Percentiles rank a stretch among this genome's conserved stretches.
phyloP scores from a whole-genome alignment of 2,329 filamentous ascomycete genomes.

The Cladosporium sp. region DNA sequence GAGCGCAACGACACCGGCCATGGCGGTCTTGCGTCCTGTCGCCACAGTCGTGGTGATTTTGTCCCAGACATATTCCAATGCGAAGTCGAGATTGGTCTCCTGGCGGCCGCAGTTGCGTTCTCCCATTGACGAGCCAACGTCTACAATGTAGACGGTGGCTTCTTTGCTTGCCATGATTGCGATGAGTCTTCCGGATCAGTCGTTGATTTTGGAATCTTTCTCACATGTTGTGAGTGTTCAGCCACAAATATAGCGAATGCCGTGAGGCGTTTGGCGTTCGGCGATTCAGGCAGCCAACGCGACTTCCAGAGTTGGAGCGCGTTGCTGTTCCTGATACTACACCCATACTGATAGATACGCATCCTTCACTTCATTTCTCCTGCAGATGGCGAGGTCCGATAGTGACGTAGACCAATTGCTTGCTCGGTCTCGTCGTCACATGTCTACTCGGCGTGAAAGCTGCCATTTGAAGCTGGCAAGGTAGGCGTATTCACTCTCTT shows the following conservation, averaged over 20 bases:
- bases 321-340: background rate
- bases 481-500: background rate
- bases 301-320: background rate
- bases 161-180: constrained; percentile 83
- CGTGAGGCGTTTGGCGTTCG: constrained; percentile 4
- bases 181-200: background rate
- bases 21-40: constrained; percentile 72
- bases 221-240: background rate
- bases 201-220: background rate
- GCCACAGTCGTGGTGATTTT: constrained; percentile 74
- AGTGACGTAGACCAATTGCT: constrained; percentile 13
- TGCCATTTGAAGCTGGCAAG: background rate
- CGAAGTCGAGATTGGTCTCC: constrained; percentile 84
- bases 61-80: constrained; percentile 93
- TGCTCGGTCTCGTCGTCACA: background rate
- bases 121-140: constrained; percentile 84
- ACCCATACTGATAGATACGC: constrained; percentile 3
- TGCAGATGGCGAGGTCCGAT: background rate
- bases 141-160: constrained; percentile 87
- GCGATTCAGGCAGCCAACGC: constrained; percentile 15
- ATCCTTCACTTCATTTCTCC: constrained; percentile 3
- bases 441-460: background rate
- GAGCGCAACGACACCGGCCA: constrained; percentile 78
- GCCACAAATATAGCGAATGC: background rate
- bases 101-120: constrained; percentile 68